Evolutionary conservation across 1,284 basidiomycete genomes (phyloP).

Genomic region (Moesziomyces parantarcticus): DNA sequence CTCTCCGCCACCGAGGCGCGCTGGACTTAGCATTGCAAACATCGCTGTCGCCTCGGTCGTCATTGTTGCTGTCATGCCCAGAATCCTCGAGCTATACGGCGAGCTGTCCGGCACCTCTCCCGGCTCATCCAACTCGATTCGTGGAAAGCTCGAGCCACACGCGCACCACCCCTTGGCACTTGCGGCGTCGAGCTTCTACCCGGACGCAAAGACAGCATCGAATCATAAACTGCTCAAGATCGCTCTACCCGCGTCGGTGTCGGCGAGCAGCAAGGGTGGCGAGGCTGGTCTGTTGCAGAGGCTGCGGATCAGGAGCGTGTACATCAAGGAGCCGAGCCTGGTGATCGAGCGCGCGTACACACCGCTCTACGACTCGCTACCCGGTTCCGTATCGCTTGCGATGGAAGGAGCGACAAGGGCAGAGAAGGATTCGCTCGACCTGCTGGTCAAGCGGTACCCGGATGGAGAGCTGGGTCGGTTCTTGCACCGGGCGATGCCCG

Average conservation of each 20-base stretch:
- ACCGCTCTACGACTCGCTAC: constrained; percentile 45
- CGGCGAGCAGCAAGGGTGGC: neutral
- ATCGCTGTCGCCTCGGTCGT: constrained; percentile 22
- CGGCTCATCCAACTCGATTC: constrained; percentile 16
- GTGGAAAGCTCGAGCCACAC: constrained; percentile 32
- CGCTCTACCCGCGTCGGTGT: constrained; percentile 14
- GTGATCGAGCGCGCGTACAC: constrained; percentile 59
- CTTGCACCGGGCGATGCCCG: constrained; percentile 28
- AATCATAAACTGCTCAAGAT: constrained; percentile 30
- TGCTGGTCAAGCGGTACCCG: constrained; percentile 51
- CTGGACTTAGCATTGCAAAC: constrained; percentile 11
- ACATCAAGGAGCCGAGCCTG: constrained; percentile 52
- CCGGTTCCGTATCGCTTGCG: constrained; percentile 16
- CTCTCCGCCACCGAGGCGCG: constrained; percentile 3
- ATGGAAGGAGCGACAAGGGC: neutral
- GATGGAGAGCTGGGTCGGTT: constrained; percentile 53
- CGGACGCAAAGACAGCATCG: constrained; percentile 14
- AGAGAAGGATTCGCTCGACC: constrained; percentile 19
- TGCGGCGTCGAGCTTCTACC: constrained; percentile 17
- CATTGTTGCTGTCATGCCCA: constrained; percentile 15
- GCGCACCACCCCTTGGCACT: constrained; percentile 22
- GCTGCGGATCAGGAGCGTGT: constrained; percentile 34
- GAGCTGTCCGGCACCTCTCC: constrained; percentile 8
- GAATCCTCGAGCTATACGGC: constrained; percentile 19
- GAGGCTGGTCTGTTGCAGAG: constrained; percentile 3